Evolutionary conservation across 2,329 filamentous ascomycete genomes (phyloP).

Genomic region (Colletotrichum tamarilloi): DNA sequence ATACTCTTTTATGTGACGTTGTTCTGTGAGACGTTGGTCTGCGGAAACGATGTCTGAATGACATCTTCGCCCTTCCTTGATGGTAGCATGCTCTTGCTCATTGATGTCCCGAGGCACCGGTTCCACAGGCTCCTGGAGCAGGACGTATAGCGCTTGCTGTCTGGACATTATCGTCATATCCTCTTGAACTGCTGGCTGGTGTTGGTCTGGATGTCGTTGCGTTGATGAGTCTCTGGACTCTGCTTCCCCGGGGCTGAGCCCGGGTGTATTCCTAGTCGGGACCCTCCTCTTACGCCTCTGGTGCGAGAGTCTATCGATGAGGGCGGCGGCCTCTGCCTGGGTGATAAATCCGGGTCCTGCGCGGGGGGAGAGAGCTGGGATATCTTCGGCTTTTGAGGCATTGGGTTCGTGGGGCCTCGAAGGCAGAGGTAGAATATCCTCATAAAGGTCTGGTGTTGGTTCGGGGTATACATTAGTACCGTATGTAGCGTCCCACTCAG

Average conservation of each 20-base stretch:
- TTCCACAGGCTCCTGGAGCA: not conserved
- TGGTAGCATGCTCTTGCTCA: not conserved
- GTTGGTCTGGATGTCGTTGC: not conserved
- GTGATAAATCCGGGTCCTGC: not conserved
- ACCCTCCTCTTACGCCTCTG: not conserved
- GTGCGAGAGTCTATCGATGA: not conserved
- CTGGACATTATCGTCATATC: not conserved
- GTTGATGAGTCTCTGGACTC: not conserved
- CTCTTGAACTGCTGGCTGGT: not conserved
- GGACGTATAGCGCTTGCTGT: not conserved
- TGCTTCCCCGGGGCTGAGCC: not conserved
- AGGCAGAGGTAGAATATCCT: not conserved
- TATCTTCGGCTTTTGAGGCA: not conserved
- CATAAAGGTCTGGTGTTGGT: not conserved
- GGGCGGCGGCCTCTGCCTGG: not conserved
- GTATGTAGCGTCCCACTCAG: not conserved
- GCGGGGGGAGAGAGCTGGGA: not conserved
- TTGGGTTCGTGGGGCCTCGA: not conserved
- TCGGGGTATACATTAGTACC: not conserved
- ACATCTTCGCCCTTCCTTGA: not conserved
- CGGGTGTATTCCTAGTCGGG: not conserved
- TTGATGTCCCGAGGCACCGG: not conserved
- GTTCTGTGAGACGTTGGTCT: not conserved
- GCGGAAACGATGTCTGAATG: not conserved
- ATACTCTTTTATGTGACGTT: too few species aligned